A percentile compares a stretch with the other conserved stretches of the same genome.
These are phyloP conservation scores for Echeveria elegans DNA, from an alignment of 164 flowering plant genomes.

Conservation along the genomic window DNA sequence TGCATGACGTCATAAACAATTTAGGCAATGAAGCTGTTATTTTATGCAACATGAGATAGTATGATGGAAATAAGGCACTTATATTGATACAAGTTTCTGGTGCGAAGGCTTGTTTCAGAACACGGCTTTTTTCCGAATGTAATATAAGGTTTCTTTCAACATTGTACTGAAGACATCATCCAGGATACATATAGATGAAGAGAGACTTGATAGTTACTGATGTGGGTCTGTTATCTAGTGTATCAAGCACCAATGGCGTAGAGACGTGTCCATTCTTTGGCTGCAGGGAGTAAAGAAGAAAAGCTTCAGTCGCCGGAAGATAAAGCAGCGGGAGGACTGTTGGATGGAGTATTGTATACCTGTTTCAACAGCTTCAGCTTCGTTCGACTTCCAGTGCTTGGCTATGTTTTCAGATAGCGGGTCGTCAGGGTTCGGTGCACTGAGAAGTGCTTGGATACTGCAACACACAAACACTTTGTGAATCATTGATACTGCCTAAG, in stretches of 20 bases:
- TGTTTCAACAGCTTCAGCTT: constrained; percentile 92
- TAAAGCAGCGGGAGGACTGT: background rate
- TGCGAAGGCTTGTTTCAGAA: background rate
- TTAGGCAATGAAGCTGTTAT: too few relatives aligned
- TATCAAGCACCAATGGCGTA: constrained; percentile 2
- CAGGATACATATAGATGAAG: background rate
- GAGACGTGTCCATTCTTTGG: constrained; percentile 4
- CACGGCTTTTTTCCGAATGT: background rate
- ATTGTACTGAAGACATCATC: background rate
- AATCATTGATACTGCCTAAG: background rate
- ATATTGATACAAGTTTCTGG: background rate
- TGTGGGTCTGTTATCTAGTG: background rate
- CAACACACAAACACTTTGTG: background rate
- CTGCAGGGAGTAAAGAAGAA: background rate
- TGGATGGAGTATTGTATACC: constrained; percentile 25
- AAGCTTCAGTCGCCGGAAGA: background rate
- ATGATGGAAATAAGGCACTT: background rate
- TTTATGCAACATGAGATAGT: too few relatives aligned
- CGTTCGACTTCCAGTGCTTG: constrained; percentile 93
- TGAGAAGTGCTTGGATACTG: constrained; percentile 81
- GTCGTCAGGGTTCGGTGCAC: constrained; percentile 98
- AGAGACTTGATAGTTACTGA: background rate
- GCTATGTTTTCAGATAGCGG: constrained; percentile 95
- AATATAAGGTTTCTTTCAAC: background rate
- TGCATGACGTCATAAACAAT: too few relatives aligned